phyloP scores from a whole-genome alignment of 768 basidiomycete species.

The Holtermanniella nyarrowii region DNA sequence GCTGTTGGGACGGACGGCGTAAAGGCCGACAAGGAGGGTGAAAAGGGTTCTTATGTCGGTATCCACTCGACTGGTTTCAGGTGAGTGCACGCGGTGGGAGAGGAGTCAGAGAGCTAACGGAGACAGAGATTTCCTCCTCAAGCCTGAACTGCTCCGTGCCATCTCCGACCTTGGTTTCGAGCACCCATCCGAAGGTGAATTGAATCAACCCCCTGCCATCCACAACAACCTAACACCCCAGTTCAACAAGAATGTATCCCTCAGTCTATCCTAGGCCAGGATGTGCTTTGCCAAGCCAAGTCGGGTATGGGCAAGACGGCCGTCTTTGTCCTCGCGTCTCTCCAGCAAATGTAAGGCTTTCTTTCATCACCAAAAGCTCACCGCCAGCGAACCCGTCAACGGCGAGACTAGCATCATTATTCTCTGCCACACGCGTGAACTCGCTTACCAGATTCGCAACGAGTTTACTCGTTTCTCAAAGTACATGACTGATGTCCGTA shows the following conservation, averaged over 20 bases:
- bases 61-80: conserved; percentile 99
- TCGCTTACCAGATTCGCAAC: conserved; percentile 99
- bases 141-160: conserved; percentile 90
- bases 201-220: not conserved
- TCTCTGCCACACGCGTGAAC: conserved; percentile 96
- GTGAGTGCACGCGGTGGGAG: conserved; percentile 53
- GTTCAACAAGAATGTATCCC: conserved; percentile 99
- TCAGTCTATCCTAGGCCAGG: conserved; percentile 98
- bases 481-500: conserved; percentile 98
- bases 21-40: conserved; percentile 50
- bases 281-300: conserved; percentile 98
- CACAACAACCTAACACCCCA: conserved; percentile 35
- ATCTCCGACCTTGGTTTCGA: conserved; percentile 99
- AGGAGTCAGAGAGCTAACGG: too few relatives aligned
- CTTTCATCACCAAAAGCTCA: not conserved
- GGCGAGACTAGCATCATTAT: conserved; percentile 97
- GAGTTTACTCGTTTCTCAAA: conserved; percentile 98
- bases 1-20: conserved; percentile 43
- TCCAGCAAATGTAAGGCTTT: conserved; percentile 65
- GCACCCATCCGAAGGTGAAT: conserved; percentile 93
- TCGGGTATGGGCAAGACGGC: conserved; percentile 92
- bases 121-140: conserved; percentile 86
- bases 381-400: conserved; percentile 67
- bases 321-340: conserved; percentile 92
- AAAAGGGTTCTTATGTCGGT: conserved; percentile 92